phyloP scores from a whole-genome alignment of 2,329 filamentous ascomycete species.

The Fusarium azukiicola region DNA sequence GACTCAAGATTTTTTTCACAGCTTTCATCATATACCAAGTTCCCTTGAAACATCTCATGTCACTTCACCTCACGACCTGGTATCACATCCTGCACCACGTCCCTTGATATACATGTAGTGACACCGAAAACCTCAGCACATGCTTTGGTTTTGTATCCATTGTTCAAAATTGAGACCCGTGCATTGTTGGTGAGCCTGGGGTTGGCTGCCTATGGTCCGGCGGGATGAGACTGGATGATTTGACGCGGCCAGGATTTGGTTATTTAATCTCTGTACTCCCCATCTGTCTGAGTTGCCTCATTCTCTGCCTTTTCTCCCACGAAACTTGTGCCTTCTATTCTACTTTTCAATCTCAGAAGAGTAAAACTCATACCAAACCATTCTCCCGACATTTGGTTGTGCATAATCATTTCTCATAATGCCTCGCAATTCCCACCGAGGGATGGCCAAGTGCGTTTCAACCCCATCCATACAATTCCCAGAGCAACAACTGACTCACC shows the following conservation, averaged over 20 bases:
- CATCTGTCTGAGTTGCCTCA: background rate
- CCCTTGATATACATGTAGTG: no score
- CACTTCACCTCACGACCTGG: background rate
- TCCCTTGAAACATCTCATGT: background rate
- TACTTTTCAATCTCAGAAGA: background rate
- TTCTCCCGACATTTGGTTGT: background rate
- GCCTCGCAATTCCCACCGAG: background rate
- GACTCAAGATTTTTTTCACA: background rate
- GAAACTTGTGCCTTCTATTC: background rate
- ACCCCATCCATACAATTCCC: background rate
- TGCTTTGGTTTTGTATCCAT: background rate
- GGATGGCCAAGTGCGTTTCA: background rate
- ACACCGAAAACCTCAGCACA: background rate
- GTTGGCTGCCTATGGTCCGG: background rate
- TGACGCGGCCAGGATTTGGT: background rate
- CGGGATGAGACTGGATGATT: background rate
- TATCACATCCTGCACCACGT: background rate
- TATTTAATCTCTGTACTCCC: background rate
- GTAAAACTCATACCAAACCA: background rate
- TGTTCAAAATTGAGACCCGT: background rate
- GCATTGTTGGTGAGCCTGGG: background rate
- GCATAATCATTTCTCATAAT: background rate
- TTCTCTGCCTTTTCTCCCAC: no score
- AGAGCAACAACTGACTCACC: background rate
- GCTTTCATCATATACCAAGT: background rate